Evolutionary conservation across 768 basidiomycete species (phyloP), one percentile per base, ranked within the genome.

Genomic region (Mycena amicta): DNA sequence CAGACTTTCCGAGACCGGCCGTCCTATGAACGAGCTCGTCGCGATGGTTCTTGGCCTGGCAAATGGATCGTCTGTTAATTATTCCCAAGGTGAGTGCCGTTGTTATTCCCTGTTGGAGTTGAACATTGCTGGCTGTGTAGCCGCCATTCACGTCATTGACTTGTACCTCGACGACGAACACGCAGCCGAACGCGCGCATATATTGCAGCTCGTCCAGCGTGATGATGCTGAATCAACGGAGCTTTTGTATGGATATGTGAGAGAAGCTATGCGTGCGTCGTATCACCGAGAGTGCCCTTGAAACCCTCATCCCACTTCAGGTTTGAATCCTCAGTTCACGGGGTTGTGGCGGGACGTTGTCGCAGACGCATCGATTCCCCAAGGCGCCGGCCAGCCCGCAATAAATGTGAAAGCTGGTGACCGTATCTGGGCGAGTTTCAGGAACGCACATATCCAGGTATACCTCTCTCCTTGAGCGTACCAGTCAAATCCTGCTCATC

Each of bases 211-310:
- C 0, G 68, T 73, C 5, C 62, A 71, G 27, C 66, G 67, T 30
- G 67, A 67, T 5, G 75, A 77, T 58, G 50, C 64, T 2, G 60
- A 70, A 29, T 75, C 75, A 50, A 67, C 64, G 4, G 71, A 75
- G 39, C 55, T 77, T 25, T 64, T 84, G 6, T 70, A 68, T 13
- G 83, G 82, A n/a, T 85, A 84, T 62, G 77, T 81, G 15, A 68
- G 77, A 23, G 83, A 85, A 63, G 83, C 77, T 0, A 77, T 83
- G 76, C 71, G 83, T 80, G 49, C 33, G 77, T 74, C 12, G 20
- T 16, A n/a, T n/a, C 20, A 12, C 6, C 11, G 11, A 22, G 20
- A 6, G 6, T 13, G 13, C 6, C 20, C 20, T 11, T 5, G 11
- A 12, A 12, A 22, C 41, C 20, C 6, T 12, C 41, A 29, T 56